Percentiles rank a stretch among this genome's conserved stretches.
Conservation (phyloP, 2,329 filamentous ascomycete genomes). For the Cytospora leucostoma region DNA sequence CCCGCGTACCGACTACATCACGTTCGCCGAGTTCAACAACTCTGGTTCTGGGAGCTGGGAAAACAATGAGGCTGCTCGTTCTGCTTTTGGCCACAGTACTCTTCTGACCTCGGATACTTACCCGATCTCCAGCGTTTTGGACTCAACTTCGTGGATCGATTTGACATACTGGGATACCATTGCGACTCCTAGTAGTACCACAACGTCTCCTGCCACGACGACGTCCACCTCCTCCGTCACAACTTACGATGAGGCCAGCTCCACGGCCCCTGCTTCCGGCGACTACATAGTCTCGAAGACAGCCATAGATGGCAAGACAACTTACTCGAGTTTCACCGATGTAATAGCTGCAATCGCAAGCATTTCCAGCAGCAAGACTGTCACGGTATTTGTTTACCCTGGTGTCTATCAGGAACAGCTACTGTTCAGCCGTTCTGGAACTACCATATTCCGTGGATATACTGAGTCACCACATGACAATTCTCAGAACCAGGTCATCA, state of each 20-base stretch:
- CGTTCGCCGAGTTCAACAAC: slow-evolving; percentile 56
- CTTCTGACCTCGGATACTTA: slow-evolving; percentile 33
- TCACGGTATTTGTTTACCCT: slow-evolving; percentile 44
- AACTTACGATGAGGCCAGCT: slow-evolving; percentile 23
- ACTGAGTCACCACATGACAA: slow-evolving; percentile 40
- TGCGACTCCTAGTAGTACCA: slow-evolving; percentile 26
- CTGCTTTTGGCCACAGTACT: slow-evolving; percentile 31
- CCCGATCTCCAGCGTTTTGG: slow-evolving; percentile 31
- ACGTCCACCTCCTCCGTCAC: slow-evolving; percentile 28
- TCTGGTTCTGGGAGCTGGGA: slow-evolving; percentile 46
- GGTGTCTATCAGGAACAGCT: slow-evolving; percentile 43
- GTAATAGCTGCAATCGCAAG: slow-evolving; percentile 38
- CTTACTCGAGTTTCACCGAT: slow-evolving; percentile 40
- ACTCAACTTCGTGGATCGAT: slow-evolving; percentile 34
- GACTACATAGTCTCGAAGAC: slow-evolving; percentile 39
- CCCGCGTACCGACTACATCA: slow-evolving; percentile 48
- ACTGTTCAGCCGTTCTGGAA: slow-evolving; percentile 40
- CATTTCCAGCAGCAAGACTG: slow-evolving; percentile 37
- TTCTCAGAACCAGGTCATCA: slow-evolving; percentile 34
- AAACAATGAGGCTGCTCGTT: slow-evolving; percentile 28
- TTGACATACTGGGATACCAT: slow-evolving; percentile 33
- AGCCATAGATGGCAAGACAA: slow-evolving; percentile 38
- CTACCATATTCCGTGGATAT: slow-evolving; percentile 44
- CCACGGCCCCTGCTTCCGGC: slow-evolving; percentile 37
- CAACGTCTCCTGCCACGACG: neutral